A percentile compares a stretch with the other conserved stretches of the same genome.
phyloP scores from a whole-genome alignment of 2,329 filamentous ascomycete genomes.

The Lachnellula hyalina region DNA sequence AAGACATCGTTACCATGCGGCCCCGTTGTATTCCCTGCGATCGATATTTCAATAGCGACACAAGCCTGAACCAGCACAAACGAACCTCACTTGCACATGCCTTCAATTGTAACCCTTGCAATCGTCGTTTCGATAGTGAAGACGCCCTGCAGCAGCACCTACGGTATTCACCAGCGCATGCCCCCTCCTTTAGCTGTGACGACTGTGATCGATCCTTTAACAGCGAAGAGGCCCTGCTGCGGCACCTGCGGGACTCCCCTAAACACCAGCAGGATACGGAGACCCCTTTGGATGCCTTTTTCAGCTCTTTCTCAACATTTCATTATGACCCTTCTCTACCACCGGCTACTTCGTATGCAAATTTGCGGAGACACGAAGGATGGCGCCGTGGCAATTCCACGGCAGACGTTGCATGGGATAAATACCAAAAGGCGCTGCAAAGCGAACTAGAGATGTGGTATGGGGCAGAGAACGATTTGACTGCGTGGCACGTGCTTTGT shows the following conservation, averaged over 20 bases:
- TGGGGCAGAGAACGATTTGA: constrained; percentile 22
- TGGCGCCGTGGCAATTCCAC: constrained; percentile 12
- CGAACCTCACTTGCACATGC: constrained; percentile 12
- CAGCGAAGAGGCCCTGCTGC: constrained; percentile 19
- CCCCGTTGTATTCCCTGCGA: constrained; percentile 17
- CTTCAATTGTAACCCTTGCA: constrained; percentile 13
- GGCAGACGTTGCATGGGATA: constrained; percentile 18
- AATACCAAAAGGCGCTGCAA: constrained; percentile 21
- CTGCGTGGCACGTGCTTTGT: constrained; percentile 21
- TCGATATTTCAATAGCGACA: constrained; percentile 19
- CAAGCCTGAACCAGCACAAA: constrained; percentile 16
- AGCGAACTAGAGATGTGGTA: constrained; percentile 22
- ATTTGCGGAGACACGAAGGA: constrained; percentile 21
- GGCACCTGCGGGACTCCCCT: constrained; percentile 19
- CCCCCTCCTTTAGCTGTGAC: constrained; percentile 15
- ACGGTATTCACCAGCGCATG: constrained; percentile 9
- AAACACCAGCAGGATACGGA: constrained; percentile 18
- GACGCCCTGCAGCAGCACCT: constrained; percentile 10
- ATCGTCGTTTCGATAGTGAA: constrained; percentile 2
- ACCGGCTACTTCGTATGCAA: constrained; percentile 27
- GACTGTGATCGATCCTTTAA: constrained; percentile 18
- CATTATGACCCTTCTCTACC: constrained; percentile 26
- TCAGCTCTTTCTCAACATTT: constrained; percentile 23
- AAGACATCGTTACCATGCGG: constrained; percentile 17
- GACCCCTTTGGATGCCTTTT: constrained; percentile 23